Percentiles rank a stretch among this genome's conserved stretches.
These are phyloP conservation scores for Wickerhamomyces xylosicus DNA, from an alignment of 805 yeast genomes.

Conservation along the genomic window DNA sequence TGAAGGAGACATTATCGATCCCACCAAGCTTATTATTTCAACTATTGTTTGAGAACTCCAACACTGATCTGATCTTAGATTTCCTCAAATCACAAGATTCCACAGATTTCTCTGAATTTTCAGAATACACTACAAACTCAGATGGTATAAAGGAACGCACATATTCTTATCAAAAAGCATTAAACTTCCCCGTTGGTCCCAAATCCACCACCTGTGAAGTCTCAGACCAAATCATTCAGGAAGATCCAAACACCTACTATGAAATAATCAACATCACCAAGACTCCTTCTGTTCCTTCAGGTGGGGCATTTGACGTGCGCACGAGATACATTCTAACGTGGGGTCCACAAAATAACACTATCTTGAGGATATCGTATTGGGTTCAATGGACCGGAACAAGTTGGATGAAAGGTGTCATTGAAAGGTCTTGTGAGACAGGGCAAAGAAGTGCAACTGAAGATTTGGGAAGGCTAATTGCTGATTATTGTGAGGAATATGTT, in stretches of 20 bases:
- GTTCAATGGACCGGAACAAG: conserved; percentile 86
- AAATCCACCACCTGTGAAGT: conserved; percentile 75
- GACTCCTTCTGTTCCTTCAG: conserved; percentile 96
- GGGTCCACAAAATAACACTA: conserved; percentile 55
- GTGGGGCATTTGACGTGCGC: conserved; percentile 65
- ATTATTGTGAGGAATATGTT: conserved; percentile 8
- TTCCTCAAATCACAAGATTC: conserved; percentile 31
- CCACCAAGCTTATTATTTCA: conserved; percentile 73
- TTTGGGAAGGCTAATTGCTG: conserved; percentile 22
- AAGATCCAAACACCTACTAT: conserved; percentile 44
- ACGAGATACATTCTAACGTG: conserved; percentile 69
- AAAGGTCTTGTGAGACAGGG: conserved; percentile 74
- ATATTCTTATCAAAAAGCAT: conserved; percentile 62
- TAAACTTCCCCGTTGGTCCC: conserved; percentile 84
- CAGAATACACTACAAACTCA: conserved; percentile 23
- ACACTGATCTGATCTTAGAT: conserved; percentile 30
- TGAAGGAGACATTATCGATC: conserved; percentile 44
- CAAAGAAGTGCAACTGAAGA: conserved; percentile 55
- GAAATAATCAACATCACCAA: conserved; percentile 51
- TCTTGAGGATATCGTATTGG: conserved; percentile 54
- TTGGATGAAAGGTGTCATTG: conserved; percentile 88
- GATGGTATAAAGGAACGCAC: conserved; percentile 35
- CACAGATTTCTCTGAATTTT: conserved; percentile 24
- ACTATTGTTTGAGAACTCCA: conserved; percentile 53
- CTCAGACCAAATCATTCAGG: conserved; percentile 45